Evolutionary conservation across 192 early-diverging fungal species (phyloP), one percentile per base, ranked within the genome.

Genomic region (Backusella psychrophila): DNA sequence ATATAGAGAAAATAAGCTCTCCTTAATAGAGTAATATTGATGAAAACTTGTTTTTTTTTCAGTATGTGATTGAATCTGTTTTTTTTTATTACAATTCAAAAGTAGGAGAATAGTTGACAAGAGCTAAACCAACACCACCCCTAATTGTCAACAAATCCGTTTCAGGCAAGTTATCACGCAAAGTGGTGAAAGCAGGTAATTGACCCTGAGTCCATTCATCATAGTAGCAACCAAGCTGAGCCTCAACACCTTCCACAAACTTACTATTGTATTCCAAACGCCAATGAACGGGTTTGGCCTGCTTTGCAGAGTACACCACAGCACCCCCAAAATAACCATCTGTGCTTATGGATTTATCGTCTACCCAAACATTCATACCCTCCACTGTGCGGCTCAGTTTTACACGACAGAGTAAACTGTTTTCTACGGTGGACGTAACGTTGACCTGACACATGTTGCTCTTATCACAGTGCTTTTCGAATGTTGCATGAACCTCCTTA

Each of bases 161-260:
- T 23, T 65, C 44, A 34, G 87, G 85, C 26, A 86, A 72, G 44
- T 74, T 42, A 39, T 83, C 63, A 33, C 77, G 82, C 71, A 86
- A 65, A 14, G 59, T 33, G 0, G 83, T 80, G 52, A 84, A 88
- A 2, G 87, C 87, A 44, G 85, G 87, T n/a, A 86, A 78, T 65
- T 82, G 77, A 0, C 78, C 80, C 7, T 78, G 63, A n/a, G 78
- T 80, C 87, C 87, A 88, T 46, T 88, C 87, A 72, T 88, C 87
- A 29, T 88, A 88, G 7, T 78, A 67, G 36, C 87, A 88, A n/a
- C 75, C 75, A n/a, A 80, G 36, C 9, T 75, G 74, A 3, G 80
- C 74, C 36, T 79, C 72, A 7, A 80, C 81, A 14, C 66, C 23
- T 2, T 75, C 31, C 44, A 77, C 76, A 38, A 79, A 12, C 23